Evolutionary conservation across 176 grass and related monocot species (phyloP).

Genomic region (Ensete ventricosum): DNA sequence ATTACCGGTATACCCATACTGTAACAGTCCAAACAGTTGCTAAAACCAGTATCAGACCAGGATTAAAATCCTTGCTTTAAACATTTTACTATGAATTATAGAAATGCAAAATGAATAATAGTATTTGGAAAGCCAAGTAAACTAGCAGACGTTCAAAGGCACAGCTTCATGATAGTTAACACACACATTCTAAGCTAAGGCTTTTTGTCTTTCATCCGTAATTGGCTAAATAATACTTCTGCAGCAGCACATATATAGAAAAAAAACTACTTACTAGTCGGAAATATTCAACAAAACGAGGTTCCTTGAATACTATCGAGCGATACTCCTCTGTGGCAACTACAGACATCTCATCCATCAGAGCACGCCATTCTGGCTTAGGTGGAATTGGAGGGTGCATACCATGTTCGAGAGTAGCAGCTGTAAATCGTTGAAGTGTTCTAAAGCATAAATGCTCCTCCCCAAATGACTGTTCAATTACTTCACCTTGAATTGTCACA

Average conservation of each 20-base stretch:
- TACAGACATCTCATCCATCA: slow-evolving; percentile 87
- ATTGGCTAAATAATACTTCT: too few relatives aligned
- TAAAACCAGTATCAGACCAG: neutral
- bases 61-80: too few relatives aligned
- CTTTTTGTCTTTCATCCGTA: too few relatives aligned
- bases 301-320: slow-evolving; percentile 81
- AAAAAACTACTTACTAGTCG: slow-evolving; percentile 50
- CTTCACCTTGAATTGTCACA: slow-evolving; percentile 83
- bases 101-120: slow-evolving; percentile 18
- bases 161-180: too few relatives aligned
- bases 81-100: slow-evolving; percentile 6
- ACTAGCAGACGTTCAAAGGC: too few relatives aligned
- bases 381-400: slow-evolving; percentile 88
- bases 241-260: neutral
- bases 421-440: slow-evolving; percentile 83
- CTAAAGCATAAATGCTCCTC: slow-evolving; percentile 91
- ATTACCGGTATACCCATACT: too few relatives aligned
- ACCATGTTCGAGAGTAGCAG: slow-evolving; percentile 90
- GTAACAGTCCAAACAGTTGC: neutral
- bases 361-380: slow-evolving; percentile 72
- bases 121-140: neutral
- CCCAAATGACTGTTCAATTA: slow-evolving; percentile 90
- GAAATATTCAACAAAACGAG: slow-evolving; percentile 95
- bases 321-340: slow-evolving; percentile 75
- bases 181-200: too few relatives aligned